phyloP scores from a whole-genome alignment of 179 eudicot genomes.

The Amaranthus tricolor region DNA sequence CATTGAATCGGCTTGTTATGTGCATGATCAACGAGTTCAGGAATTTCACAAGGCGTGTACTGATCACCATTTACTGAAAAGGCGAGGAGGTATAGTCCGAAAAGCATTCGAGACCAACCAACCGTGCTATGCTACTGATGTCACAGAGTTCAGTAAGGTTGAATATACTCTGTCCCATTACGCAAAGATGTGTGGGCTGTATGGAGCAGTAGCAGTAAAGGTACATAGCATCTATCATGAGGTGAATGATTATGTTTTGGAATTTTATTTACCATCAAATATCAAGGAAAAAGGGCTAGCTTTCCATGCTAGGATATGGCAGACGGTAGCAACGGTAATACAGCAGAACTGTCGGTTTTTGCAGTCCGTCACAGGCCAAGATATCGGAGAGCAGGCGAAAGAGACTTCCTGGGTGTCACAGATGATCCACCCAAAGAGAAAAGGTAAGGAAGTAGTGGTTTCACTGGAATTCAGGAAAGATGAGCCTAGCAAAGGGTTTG shows the following conservation, averaged over 20 bases:
- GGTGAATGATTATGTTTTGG: slow-evolving; percentile 51
- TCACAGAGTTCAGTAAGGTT: slow-evolving; percentile 50
- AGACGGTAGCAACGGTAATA: slow-evolving; percentile 40
- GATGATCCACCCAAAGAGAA: slow-evolving; percentile 43
- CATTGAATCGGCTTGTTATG: slow-evolving; percentile 62
- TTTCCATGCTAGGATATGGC: slow-evolving; percentile 35
- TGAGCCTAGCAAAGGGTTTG: slow-evolving; percentile 47
- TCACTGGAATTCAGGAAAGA: slow-evolving; percentile 41
- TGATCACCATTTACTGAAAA: slow-evolving; percentile 51
- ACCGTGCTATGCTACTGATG: slow-evolving; percentile 58
- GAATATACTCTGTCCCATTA: slow-evolving; percentile 74
- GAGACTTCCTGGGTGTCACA: slow-evolving; percentile 52
- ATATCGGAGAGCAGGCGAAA: slow-evolving; percentile 34
- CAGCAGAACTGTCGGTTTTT: slow-evolving; percentile 43
- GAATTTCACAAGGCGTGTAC: slow-evolving; percentile 72
- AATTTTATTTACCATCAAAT: slow-evolving; percentile 59
- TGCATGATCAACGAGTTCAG: slow-evolving; percentile 43
- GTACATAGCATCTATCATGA: slow-evolving; percentile 44
- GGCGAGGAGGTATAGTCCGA: slow-evolving; percentile 59
- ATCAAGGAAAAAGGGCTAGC: slow-evolving; percentile 34
- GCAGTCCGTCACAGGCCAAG: slow-evolving; percentile 38
- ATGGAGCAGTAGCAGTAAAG: slow-evolving; percentile 56
- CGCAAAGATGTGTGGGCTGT: slow-evolving; percentile 57
- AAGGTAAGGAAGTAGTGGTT: slow-evolving; percentile 47
- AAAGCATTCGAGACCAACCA: slow-evolving; percentile 60